phyloP scores from a whole-genome alignment of 805 yeast genomes.

The Kazachstania kunashirensis region DNA sequence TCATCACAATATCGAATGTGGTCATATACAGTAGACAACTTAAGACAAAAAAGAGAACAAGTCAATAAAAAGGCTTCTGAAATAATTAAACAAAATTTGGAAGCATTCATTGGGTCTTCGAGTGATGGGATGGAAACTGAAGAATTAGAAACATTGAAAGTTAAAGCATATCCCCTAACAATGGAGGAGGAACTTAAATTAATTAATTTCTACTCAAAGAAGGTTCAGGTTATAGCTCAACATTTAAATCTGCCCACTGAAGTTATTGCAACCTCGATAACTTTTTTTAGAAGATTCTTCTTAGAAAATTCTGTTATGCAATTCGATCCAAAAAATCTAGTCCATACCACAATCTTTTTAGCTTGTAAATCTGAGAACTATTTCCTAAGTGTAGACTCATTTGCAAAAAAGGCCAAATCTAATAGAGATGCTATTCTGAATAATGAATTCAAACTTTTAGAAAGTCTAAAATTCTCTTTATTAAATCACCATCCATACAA shows the following conservation, averaged over 20 bases:
- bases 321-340: conserved; percentile 71
- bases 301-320: conserved; percentile 76
- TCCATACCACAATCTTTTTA: conserved; percentile 74
- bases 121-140: conserved; percentile 26
- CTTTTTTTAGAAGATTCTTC: conserved; percentile 74
- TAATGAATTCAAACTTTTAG: conserved; percentile 69
- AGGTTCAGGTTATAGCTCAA: conserved; percentile 58
- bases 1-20: conserved; percentile 78
- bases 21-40: conserved; percentile 63
- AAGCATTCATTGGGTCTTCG: conserved; percentile 20
- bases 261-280: conserved; percentile 76
- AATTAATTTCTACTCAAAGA: conserved; percentile 62
- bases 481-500: conserved; percentile 81
- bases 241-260: conserved; percentile 80
- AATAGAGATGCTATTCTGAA: conserved; percentile 60
- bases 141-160: conserved; percentile 22
- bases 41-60: conserved; percentile 38
- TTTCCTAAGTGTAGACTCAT: conserved; percentile 75
- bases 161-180: conserved; percentile 38
- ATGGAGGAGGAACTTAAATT: conserved; percentile 62
- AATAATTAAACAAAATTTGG: conserved; percentile 28
- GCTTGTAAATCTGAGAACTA: conserved; percentile 91
- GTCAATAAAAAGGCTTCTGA: conserved; percentile 48
- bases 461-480: conserved; percentile 67
- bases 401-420: conserved; percentile 61